Conservation (phyloP, 257 asterid species). For the Craterostigma plantagineum region DNA sequence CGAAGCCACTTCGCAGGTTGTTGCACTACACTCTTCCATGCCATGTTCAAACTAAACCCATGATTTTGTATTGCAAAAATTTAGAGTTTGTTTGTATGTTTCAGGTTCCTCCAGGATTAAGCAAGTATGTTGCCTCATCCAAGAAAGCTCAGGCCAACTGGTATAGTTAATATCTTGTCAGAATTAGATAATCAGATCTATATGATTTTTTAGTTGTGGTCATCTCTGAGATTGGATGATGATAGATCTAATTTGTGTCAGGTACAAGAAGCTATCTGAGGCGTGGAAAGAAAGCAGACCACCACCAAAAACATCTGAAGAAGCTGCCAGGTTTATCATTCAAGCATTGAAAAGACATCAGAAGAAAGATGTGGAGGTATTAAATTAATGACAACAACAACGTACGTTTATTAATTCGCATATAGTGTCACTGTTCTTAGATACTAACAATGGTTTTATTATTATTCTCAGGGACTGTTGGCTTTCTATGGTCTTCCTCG, state of each 20-base stretch:
- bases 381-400: no score
- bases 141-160: conserved; percentile 85
- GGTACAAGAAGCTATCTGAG: conserved; percentile 73
- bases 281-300: conserved; percentile 92
- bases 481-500: conserved; percentile 73
- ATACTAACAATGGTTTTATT: no score
- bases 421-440: no score
- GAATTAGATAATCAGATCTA: no score
- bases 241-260: conserved; percentile 15
- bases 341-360: conserved; percentile 63
- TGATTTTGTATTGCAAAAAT: background rate
- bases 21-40: background rate
- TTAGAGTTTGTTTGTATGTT: background rate
- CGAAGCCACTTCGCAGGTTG: conserved; percentile 71
- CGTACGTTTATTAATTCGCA: no score
- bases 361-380: conserved; percentile 89
- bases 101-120: conserved; percentile 77
- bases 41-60: background rate
- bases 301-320: conserved; percentile 76
- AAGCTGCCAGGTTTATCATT: conserved; percentile 67
- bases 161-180: conserved; percentile 11
- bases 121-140: conserved; percentile 58
- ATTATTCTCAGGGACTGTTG: conserved; percentile 32
- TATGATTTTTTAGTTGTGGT: no score
- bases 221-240: no score